Percentiles rank a stretch among this genome's conserved stretches.
phyloP scores from a whole-genome alignment of 176 grass and related monocot species.

The Poa annua region DNA sequence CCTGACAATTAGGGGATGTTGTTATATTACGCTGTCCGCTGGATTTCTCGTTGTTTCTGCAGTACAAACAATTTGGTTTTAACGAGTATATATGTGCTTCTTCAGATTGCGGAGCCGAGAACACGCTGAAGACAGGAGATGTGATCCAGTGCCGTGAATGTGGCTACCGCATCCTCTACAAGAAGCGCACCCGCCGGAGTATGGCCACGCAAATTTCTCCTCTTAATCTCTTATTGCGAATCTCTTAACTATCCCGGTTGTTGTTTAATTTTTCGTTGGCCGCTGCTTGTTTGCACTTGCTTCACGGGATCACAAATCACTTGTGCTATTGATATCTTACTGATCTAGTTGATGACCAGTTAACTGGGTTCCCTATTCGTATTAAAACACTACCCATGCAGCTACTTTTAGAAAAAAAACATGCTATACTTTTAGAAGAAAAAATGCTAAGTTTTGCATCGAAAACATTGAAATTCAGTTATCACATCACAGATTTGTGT shows the following conservation, averaged over 20 bases:
- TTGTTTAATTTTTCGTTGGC: not conserved
- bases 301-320: not conserved
- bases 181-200: slow-evolving; percentile 61
- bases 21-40: not conserved
- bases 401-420: not conserved
- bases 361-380: not conserved
- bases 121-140: slow-evolving; percentile 55
- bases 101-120: slow-evolving; percentile 56
- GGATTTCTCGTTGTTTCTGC: not conserved
- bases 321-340: not conserved
- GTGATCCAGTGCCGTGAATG: slow-evolving; percentile 66
- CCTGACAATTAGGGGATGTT: not conserved
- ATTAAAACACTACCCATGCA: not conserved
- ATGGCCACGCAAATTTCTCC: not conserved
- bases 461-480: not conserved
- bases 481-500: not conserved
- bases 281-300: not conserved
- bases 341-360: not conserved
- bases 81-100: not conserved
- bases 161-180: slow-evolving; percentile 68
- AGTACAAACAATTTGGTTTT: not conserved
- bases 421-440: not conserved
- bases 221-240: not conserved
- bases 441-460: not conserved
- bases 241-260: not conserved